These are phyloP conservation scores for Nothopassalora personata DNA, from an alignment of 2,329 filamentous ascomycete genomes.

Conservation along the genomic window DNA sequence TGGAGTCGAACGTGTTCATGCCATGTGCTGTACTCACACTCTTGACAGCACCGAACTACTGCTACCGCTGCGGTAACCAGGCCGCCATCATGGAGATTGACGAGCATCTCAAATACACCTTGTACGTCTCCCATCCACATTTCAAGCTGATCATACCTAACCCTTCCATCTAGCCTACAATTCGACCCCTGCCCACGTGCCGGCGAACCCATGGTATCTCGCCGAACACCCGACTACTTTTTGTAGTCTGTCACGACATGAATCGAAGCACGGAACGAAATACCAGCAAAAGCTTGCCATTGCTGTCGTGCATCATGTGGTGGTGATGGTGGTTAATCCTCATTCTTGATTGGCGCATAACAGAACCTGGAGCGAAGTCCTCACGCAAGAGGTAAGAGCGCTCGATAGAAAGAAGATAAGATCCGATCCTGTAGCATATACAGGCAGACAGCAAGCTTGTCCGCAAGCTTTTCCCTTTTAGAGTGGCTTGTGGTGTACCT, in stretches of 20 bases:
- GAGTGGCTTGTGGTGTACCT: not conserved
- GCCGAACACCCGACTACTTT: conserved; percentile 97
- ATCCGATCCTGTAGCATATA: conserved; percentile 8
- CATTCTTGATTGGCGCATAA: not conserved
- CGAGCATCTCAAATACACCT: conserved; percentile 98
- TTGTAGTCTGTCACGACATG: conserved; percentile 54
- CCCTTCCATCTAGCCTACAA: conserved; percentile 67
- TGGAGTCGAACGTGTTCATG: not conserved
- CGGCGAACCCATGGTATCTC: conserved; percentile 95
- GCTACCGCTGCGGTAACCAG: conserved; percentile 98
- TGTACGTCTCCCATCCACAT: conserved; percentile 59
- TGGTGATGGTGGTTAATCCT: not conserved
- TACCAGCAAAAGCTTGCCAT: conserved; percentile 2
- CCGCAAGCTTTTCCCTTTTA: not conserved
- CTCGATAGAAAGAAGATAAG: conserved; percentile 4
- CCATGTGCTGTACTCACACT: conserved; percentile 26
- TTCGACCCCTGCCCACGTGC: conserved; percentile 97
- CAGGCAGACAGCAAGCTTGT: conserved; percentile 1
- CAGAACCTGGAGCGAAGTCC: not conserved
- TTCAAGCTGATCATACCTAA: not conserved
- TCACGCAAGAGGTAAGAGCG: not conserved
- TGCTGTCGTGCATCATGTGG: not conserved
- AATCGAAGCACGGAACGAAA: not conserved
- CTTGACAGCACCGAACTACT: conserved; percentile 63
- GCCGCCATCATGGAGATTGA: conserved; percentile 99